These are phyloP conservation scores for Fusarium abutilonis DNA, from an alignment of 2,329 filamentous ascomycete species.

Conservation along the genomic window DNA sequence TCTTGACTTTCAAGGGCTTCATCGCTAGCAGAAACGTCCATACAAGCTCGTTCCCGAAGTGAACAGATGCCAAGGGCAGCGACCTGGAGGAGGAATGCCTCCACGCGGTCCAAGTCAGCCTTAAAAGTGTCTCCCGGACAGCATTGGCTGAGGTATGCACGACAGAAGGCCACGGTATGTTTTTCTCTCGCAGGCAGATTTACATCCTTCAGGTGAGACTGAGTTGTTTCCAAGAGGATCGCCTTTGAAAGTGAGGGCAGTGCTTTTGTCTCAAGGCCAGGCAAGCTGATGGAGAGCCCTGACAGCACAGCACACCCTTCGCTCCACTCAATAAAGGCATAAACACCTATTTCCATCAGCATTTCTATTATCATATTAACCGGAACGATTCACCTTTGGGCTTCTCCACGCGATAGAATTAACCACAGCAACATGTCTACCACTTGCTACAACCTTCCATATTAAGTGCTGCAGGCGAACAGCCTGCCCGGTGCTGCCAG, in stretches of 20 bases:
- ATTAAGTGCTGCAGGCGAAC: constrained; percentile 54
- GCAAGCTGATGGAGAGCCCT: neutral
- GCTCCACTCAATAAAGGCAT: constrained; percentile 27
- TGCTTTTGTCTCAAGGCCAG: neutral
- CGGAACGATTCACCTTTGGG: constrained; percentile 61
- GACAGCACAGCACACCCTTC: neutral
- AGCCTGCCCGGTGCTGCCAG: constrained; percentile 49
- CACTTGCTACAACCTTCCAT: constrained; percentile 60
- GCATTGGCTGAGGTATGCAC: constrained; percentile 13
- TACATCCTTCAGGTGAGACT: neutral
- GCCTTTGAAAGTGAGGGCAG: neutral
- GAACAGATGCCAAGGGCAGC: constrained; percentile 14
- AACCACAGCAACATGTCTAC: constrained; percentile 70
- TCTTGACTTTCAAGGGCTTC: neutral
- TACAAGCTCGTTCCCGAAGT: constrained; percentile 23
- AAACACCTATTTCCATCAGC: constrained; percentile 28
- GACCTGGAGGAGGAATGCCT: constrained; percentile 27
- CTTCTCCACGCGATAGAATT: constrained; percentile 71
- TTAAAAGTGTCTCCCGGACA: neutral
- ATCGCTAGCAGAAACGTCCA: neutral
- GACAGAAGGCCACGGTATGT: constrained; percentile 22
- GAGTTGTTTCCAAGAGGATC: neutral
- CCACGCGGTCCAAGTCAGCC: constrained; percentile 10
- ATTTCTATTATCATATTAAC: neutral
- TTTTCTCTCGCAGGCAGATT: constrained; percentile 20